A percentile compares a stretch with the other conserved stretches of the same genome.
phyloP scores from a whole-genome alignment of 1,284 basidiomycete species.

The Sparassis latifolia region DNA sequence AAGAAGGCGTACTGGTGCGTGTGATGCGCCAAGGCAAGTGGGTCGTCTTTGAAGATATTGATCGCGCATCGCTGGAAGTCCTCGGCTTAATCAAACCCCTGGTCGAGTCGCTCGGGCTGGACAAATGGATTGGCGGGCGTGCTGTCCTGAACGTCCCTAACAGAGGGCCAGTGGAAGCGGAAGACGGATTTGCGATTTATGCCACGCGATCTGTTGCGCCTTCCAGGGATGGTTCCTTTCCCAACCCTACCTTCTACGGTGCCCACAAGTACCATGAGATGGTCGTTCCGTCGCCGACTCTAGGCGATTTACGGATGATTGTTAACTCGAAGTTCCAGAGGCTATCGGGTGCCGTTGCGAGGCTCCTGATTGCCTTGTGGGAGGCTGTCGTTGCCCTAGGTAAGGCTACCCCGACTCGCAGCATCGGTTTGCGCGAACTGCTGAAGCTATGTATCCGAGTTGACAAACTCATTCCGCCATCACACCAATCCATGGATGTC shows the following conservation, averaged over 20 bases:
- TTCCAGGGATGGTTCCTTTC: conserved; percentile 37
- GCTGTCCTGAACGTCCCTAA: conserved; percentile 68
- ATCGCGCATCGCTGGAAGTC: conserved; percentile 83
- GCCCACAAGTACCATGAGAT: conserved; percentile 78
- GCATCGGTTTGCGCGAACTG: conserved; percentile 79
- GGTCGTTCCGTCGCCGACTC: conserved; percentile 51
- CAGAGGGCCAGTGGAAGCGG: conserved; percentile 62
- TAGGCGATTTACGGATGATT: conserved; percentile 66
- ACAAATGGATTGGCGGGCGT: conserved; percentile 72
- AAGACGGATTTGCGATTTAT: conserved; percentile 73
- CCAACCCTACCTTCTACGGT: conserved; percentile 68
- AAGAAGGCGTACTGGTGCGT: conserved; percentile 89
- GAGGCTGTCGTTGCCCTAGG: conserved; percentile 43
- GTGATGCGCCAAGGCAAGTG: conserved; percentile 90
- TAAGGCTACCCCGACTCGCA: conserved; percentile 43
- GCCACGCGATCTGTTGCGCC: conserved; percentile 66
- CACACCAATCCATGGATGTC: conserved; percentile 39
- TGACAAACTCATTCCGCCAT: conserved; percentile 51
- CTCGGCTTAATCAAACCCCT: conserved; percentile 81
- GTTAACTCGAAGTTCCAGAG: conserved; percentile 60
- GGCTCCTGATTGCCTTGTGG: conserved; percentile 63
- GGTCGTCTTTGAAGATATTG: conserved; percentile 93
- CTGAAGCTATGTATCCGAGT: conserved; percentile 85
- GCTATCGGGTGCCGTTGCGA: conserved; percentile 42
- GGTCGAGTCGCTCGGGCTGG: conserved; percentile 70